Evolutionary conservation across 2,329 filamentous ascomycete genomes (phyloP), one percentile per base, ranked within the genome.

Genomic region (Hypoxylon sp.): DNA sequence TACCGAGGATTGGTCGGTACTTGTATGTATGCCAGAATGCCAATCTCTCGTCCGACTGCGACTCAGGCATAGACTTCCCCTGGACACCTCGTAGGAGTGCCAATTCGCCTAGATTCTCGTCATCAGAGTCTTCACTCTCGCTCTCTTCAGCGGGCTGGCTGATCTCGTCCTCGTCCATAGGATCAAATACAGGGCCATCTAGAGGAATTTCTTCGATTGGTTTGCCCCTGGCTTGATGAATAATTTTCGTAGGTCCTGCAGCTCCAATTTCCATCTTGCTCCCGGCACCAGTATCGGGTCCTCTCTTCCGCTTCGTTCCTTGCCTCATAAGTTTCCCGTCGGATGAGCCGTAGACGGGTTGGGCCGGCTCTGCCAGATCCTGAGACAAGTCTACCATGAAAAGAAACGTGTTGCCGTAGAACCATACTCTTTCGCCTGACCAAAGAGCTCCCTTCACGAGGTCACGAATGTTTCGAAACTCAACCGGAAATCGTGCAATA

Each of bases 1-100:
- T 82, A 60, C 95, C 96, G 68, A 99, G 84, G 74, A 99, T 94
- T n/a, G 95, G 93, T 65, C 95, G 88, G 81, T 98, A 99, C 81
- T 97, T 97, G 85, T 92, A 94, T 4, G 95, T 97, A 78, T 91
- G 89, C 93, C 94, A 98, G 82, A 84, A 88, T 6, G 65, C 73
- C 66, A 74, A 64, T 61, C 74, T 55, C 71, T 70, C 62, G 61
- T 61, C 58, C 55, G 63, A 69, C 64, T 59, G 70, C 58, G 58
- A 37, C 48, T 73, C 42, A 30, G 75, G 59, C 14, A 77, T 72
- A 40, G 74, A n/a, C 37, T 76, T 75, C 53, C 73, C 76, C 48
- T 79, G 73, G 30, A 72, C 68, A 37, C 70, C 73, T 13, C 77
- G 75, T n/a, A 77, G 70, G 27, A 77, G 66, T 6, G 76, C 76